A percentile compares a stretch with the other conserved stretches of the same genome.
Evolutionary conservation across 2,329 filamentous ascomycete species (phyloP).

Genomic region (Microdochium bolleyi): DNA sequence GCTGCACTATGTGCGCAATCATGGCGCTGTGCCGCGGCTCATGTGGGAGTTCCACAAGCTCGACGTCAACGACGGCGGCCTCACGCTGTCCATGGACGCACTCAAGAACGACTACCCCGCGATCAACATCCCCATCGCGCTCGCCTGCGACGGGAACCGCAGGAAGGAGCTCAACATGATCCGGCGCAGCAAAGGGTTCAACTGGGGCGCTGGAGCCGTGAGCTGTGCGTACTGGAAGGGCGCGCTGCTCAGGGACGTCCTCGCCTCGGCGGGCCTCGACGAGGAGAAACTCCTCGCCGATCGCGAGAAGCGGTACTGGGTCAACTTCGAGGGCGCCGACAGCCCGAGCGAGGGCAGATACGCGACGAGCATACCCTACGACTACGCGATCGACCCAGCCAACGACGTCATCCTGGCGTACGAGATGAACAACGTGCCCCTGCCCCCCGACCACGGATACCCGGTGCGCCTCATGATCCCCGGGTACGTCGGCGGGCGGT

Average conservation of each 20-base stretch:
- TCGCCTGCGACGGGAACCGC: slow-evolving; percentile 42
- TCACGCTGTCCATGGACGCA: slow-evolving; percentile 32
- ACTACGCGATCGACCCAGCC: slow-evolving; percentile 35
- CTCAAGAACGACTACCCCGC: slow-evolving; percentile 29
- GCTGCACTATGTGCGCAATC: slow-evolving; percentile 44
- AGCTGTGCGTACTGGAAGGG: slow-evolving; percentile 45
- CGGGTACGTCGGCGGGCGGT: slow-evolving; percentile 33
- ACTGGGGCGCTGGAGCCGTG: slow-evolving; percentile 34
- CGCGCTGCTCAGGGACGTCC: slow-evolving; percentile 32
- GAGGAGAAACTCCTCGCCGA: slow-evolving; percentile 34
- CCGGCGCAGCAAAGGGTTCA: slow-evolving; percentile 37
- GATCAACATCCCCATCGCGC: slow-evolving; percentile 37
- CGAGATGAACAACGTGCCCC: slow-evolving; percentile 34
- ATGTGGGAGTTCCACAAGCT: slow-evolving; percentile 40
- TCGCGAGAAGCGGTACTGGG: slow-evolving; percentile 37
- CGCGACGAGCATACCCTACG: slow-evolving; percentile 36
- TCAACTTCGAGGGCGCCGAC: slow-evolving; percentile 43
- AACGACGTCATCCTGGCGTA: slow-evolving; percentile 41
- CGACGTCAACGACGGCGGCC: slow-evolving; percentile 29
- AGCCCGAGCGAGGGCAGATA: slow-evolving; percentile 37
- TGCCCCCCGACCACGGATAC: slow-evolving; percentile 36
- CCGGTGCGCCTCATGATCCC: slow-evolving; percentile 31
- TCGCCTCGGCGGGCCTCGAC: slow-evolving; percentile 29
- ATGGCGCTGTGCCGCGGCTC: slow-evolving; percentile 41
- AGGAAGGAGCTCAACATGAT: slow-evolving; percentile 44